A percentile compares a stretch with the other conserved stretches of the same genome.
Conservation (phyloP, 495 filamentous ascomycete species). For the Penicilliopsis zonata region DNA sequence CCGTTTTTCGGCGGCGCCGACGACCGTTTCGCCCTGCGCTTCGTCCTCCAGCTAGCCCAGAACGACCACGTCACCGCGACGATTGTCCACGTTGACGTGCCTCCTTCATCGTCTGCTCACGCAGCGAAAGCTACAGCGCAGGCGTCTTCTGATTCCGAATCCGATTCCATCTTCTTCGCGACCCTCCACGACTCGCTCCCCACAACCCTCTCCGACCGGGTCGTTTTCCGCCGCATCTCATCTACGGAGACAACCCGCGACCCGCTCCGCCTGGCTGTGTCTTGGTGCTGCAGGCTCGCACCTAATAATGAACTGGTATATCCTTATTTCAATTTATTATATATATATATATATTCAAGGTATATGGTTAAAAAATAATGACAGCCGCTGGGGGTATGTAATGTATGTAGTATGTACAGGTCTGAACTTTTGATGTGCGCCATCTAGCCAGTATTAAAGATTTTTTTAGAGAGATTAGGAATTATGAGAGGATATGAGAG, state of each 20-base stretch:
- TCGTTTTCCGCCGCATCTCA: slow-evolving; percentile 41
- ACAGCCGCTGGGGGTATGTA: too few species aligned
- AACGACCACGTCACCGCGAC: slow-evolving; percentile 53
- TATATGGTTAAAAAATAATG: too few species aligned
- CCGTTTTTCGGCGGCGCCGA: slow-evolving; percentile 81
- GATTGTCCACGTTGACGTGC: slow-evolving; percentile 15
- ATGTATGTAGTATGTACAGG: not conserved
- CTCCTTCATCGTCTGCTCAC: slow-evolving; percentile 1
- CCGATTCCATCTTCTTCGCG: slow-evolving; percentile 50
- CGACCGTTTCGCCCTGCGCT: slow-evolving; percentile 66
- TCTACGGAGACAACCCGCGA: slow-evolving; percentile 10
- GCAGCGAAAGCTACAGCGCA: slow-evolving; percentile 1
- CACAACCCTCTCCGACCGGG: slow-evolving; percentile 40
- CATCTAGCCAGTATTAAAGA: too few species aligned
- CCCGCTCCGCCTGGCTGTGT: slow-evolving; percentile 20
- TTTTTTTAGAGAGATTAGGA: too few species aligned
- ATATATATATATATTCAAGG: not conserved
- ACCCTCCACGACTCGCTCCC: slow-evolving; percentile 51
- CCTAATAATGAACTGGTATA: not conserved
- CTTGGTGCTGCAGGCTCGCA: too few species aligned
- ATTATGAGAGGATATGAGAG: too few species aligned
- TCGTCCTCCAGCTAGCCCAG: slow-evolving; percentile 70
- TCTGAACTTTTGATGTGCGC: not conserved
- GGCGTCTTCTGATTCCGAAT: slow-evolving; percentile 3
- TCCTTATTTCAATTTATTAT: not conserved